A percentile compares a stretch with the other conserved stretches of the same genome.
These are phyloP conservation scores for Blastocystis hominis DNA, from an alignment of 352 stramenopile species.

Conservation along the genomic window DNA sequence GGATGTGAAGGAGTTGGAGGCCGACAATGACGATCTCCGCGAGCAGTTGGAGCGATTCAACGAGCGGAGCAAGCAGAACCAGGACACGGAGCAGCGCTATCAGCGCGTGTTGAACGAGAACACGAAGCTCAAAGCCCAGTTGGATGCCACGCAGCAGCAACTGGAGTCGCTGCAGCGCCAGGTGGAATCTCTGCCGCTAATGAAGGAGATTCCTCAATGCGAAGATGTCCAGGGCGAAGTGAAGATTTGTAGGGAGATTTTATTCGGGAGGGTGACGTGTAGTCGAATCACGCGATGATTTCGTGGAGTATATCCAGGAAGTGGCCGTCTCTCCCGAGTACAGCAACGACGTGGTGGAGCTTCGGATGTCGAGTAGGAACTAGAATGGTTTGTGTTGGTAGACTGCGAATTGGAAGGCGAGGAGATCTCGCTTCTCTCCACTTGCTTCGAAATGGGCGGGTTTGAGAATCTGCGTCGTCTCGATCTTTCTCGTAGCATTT, in stretches of 20 bases:
- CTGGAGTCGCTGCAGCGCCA: not conserved
- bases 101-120: not conserved
- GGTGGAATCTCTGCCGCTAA: not conserved
- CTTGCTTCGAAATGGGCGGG: conserved; percentile 29
- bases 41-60: not conserved
- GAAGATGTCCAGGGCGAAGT: conserved; percentile 16
- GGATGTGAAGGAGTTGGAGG: conserved; percentile 45
- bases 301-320: conserved; percentile 23
- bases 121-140: not conserved
- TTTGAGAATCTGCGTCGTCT: conserved; percentile 11
- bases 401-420: conserved; percentile 40
- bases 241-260: not conserved
- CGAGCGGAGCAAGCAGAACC: not conserved
- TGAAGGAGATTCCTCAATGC: not conserved
- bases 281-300: conserved; percentile 18
- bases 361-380: conserved; percentile 2
- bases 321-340: not conserved
- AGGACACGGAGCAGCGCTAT: not conserved
- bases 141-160: not conserved
- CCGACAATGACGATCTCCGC: conserved; percentile 31
- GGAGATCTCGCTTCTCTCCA: conserved; percentile 1
- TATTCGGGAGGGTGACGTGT: not conserved
- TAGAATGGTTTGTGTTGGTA: not conserved
- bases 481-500: not conserved
- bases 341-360: not conserved